Evolutionary conservation across 1,284 basidiomycete genomes (phyloP).

Genomic region (Ceraceosorus guamensis): DNA sequence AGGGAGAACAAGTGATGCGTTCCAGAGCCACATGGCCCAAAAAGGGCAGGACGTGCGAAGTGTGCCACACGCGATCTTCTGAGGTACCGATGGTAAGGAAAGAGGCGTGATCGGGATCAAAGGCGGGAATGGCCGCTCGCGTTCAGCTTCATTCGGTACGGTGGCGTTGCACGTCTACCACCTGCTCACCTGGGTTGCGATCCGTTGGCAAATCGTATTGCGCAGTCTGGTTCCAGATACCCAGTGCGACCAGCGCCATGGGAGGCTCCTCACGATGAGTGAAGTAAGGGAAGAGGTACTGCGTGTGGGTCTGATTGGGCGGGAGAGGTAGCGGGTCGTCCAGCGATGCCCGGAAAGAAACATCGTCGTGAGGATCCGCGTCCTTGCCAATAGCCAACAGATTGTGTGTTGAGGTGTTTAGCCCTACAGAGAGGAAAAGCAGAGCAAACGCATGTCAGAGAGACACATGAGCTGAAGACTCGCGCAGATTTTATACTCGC

Average conservation of each 20-base stretch:
- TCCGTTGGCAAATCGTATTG: conserved; percentile 41
- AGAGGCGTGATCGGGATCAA: neutral
- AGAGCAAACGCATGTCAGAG: no score
- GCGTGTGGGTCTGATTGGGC: conserved; percentile 36
- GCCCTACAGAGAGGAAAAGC: conserved; percentile 12
- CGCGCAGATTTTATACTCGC: conserved; percentile 7
- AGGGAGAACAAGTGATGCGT: conserved; percentile 40
- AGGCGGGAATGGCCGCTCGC: neutral
- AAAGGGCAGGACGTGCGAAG: conserved; percentile 51
- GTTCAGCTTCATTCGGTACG: conserved; percentile 39
- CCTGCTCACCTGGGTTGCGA: conserved; percentile 20
- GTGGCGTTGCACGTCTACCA: no score
- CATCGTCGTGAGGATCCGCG: conserved; percentile 5
- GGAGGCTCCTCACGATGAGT: conserved; percentile 49
- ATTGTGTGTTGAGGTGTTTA: conserved; percentile 49
- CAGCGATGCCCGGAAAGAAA: no score
- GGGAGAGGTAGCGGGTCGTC: conserved; percentile 1
- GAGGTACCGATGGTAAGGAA: neutral
- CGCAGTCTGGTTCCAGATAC: conserved; percentile 49
- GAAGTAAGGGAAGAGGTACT: conserved; percentile 27
- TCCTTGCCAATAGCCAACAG: conserved; percentile 12
- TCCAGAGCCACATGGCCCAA: conserved; percentile 52
- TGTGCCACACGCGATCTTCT: conserved; percentile 20
- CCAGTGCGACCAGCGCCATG: conserved; percentile 50
- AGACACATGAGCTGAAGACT: no score